These are phyloP conservation scores for Eimeria maxima DNA, from an alignment of 169 alveolate species.

Conservation along the genomic window DNA sequence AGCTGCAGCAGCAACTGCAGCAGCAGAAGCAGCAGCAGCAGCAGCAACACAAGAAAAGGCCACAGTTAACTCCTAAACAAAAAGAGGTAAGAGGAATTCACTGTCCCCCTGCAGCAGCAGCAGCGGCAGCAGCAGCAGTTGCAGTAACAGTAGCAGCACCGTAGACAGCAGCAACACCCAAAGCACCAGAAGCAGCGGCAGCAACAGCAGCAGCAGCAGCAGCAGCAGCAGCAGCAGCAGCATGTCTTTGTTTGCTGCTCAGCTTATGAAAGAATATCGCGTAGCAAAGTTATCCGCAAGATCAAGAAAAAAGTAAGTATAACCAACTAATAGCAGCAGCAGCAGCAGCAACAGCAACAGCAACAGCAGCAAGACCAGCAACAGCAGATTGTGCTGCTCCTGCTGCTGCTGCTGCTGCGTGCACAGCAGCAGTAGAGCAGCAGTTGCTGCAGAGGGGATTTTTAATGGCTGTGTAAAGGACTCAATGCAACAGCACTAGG, in stretches of 20 bases:
- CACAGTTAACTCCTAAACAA: neutral
- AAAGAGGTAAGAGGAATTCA: neutral
- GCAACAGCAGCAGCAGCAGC: slow-evolving; percentile 25
- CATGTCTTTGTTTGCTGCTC: slow-evolving; percentile 35
- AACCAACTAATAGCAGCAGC: neutral
- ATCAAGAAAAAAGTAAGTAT: slow-evolving; percentile 23
- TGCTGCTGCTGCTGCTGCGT: no score
- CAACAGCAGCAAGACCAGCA: no score
- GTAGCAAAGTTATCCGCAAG: slow-evolving; percentile 57
- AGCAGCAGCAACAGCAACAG: neutral
- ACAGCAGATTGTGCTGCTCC: no score
- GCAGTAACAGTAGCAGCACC: neutral
- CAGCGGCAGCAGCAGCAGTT: slow-evolving; percentile 12
- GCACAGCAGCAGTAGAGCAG: no score
- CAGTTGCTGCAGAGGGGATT: no score
- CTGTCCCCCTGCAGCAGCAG: slow-evolving; percentile 28
- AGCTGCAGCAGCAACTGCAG: slow-evolving; percentile 51
- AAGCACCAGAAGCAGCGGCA: neutral
- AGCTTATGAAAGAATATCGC: slow-evolving; percentile 64
- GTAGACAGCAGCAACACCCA: neutral
- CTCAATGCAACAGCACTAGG: no score
- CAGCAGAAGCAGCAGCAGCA: slow-evolving; percentile 19
- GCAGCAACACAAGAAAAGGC: neutral
- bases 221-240: neutral
- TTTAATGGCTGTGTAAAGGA: no score